These are phyloP conservation scores for Nakaseomyces kungkrabaensis DNA, from an alignment of 1,139 yeast genomes.

Conservation along the genomic window DNA sequence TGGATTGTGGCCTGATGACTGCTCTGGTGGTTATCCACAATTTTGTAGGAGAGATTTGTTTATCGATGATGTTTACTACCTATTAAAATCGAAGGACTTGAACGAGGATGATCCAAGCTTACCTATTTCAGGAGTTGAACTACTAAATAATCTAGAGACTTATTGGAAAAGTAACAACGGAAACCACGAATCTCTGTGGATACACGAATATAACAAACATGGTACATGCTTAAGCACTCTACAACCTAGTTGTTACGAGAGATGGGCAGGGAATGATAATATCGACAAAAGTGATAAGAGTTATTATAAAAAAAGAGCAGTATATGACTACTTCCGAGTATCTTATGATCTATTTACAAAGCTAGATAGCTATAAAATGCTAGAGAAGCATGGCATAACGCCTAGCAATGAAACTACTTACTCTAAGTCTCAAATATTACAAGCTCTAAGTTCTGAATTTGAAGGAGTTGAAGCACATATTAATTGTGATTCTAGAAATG, in stretches of 20 bases:
- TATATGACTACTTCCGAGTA: slow-evolving; percentile 66
- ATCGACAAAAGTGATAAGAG: slow-evolving; percentile 4
- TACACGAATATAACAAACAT: slow-evolving; percentile 91
- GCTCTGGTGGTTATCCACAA: slow-evolving; percentile 64
- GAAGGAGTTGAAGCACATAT: slow-evolving; percentile 55
- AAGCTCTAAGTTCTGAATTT: slow-evolving; percentile 51
- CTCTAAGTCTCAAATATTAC: slow-evolving; percentile 51
- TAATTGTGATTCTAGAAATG: slow-evolving; percentile 58
- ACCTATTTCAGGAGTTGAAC: slow-evolving; percentile 38
- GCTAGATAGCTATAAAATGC: slow-evolving; percentile 63
- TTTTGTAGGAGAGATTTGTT: slow-evolving; percentile 63
- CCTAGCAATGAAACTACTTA: slow-evolving; percentile 58
- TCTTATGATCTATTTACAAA: slow-evolving; percentile 54
- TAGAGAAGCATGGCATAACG: slow-evolving; percentile 54
- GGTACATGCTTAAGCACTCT: slow-evolving; percentile 86
- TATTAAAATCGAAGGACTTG: slow-evolving; percentile 36
- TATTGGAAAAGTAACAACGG: slow-evolving; percentile 78
- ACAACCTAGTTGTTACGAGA: slow-evolving; percentile 55
- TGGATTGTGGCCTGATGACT: slow-evolving; percentile 80
- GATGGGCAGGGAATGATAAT: slow-evolving; percentile 18
- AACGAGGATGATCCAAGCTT: slow-evolving; percentile 16
- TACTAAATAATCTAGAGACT: slow-evolving; percentile 47
- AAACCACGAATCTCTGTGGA: slow-evolving; percentile 70
- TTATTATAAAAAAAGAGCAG: slow-evolving; percentile 40
- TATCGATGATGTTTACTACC: slow-evolving; percentile 43